Evolutionary conservation across 495 filamentous ascomycete species (phyloP).

Genomic region (Talaromyces thailandensis): DNA sequence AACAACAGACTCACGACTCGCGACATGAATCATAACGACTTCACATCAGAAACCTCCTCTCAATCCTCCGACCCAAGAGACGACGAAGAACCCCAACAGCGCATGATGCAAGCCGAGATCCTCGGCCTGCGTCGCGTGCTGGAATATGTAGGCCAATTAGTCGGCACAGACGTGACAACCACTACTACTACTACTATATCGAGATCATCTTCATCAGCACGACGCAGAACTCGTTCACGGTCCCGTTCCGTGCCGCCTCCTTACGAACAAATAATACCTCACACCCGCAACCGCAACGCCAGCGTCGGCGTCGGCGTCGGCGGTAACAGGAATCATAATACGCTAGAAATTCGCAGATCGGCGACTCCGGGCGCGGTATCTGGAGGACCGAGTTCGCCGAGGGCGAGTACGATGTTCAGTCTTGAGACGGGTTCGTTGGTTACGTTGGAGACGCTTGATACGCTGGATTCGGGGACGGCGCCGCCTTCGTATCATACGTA

Average conservation of each 20-base stretch:
- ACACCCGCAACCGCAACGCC: not conserved
- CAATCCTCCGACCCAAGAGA: not conserved
- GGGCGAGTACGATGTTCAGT: constrained; percentile 14
- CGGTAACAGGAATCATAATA: not conserved
- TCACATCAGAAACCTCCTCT: constrained; percentile 31
- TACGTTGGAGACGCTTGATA: constrained; percentile 16
- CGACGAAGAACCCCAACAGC: constrained; percentile 17
- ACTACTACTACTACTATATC: not conserved
- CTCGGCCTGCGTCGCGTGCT: constrained; percentile 15
- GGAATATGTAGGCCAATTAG: constrained; percentile 17
- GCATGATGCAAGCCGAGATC: constrained; percentile 16
- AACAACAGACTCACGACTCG: constrained; percentile 11
- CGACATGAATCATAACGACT: constrained; percentile 27
- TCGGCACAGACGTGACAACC: constrained; percentile 5
- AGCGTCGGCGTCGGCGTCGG: not conserved
- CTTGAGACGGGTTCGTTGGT: constrained; percentile 14
- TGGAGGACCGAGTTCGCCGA: constrained; percentile 12
- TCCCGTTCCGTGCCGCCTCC: constrained; percentile 1
- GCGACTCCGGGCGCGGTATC: not conserved
- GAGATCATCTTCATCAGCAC: not conserved
- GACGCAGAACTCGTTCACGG: not conserved
- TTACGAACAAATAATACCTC: not conserved
- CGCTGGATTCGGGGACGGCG: constrained; percentile 6
- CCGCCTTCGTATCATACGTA: constrained; percentile 16
- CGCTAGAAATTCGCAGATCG: not conserved